Base-by-base conservation (phyloP, 2,329 filamentous ascomycete genomes). In the Coniochaeta ligniaria region DNA sequence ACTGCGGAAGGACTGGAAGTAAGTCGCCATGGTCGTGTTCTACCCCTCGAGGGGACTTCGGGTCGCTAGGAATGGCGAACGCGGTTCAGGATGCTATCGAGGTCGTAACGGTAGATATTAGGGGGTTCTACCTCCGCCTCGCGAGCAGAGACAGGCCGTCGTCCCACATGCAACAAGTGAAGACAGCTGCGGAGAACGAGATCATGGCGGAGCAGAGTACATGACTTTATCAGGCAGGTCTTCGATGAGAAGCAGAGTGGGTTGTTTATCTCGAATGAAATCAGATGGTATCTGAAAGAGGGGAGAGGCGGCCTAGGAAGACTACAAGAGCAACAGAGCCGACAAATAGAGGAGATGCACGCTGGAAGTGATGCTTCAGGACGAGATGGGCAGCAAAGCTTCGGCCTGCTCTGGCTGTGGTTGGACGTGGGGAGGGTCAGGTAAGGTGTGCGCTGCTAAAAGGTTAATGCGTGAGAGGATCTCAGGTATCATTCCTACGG, bases 1-100 rank as follows among this genome's bases (percentile, higher is more conserved):
- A 72, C 76, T 80, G 68, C 79, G 76, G 69, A 86, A 85, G 61
- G 80, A 81, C 74, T 80, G 87, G 69, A 95, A 83, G 72, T 91
- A 86, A 71, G 83, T 87, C 59, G 88, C 86, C 90, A 93, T 92
- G 73, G 63, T 73, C 72, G 31, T 28, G 26, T 28, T 28, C 36
- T 43, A 7, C 6, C 16, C 47, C 24, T 7, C 22, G 47, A 52
- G 22, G 47, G 26, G 47, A 17, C 24, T 12, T 2, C 5, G 6
- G 22, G 24, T 52, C 26, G 22, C 14, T 6, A 31, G 26, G 14
- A 52, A 24, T 14, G 47, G 31, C 8, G 24, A 17, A 3, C 24
- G 3, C 24, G 2, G 6, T 28, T 14, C 11, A 36, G 54, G 54
- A 38, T 7, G 16, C n/a, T 14, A 35, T 6, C 20, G 17, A 22